Evolutionary conservation across 306 rosid genomes (phyloP), one percentile per base, ranked within the genome.

Genomic region (Cucurbita moschata): DNA sequence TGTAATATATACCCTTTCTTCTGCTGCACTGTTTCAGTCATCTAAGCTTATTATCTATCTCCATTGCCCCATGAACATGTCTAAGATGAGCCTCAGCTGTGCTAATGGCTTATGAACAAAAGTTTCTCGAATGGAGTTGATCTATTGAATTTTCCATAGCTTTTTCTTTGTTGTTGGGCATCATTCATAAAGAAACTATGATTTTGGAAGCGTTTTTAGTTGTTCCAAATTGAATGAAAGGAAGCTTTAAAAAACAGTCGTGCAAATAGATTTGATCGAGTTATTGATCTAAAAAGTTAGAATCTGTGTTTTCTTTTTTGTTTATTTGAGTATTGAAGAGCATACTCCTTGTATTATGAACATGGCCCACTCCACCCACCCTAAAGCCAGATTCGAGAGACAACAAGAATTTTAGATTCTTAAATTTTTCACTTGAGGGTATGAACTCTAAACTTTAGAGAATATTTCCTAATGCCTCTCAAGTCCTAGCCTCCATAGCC

Each of bases 1-100:
- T 15, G 57, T 70, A 70, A 70, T 51, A 16, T 50, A 70, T 70
- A 49, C 47, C 46, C 58, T 65, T 40, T 47, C 38, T 18, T 65
- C 71, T 66, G 72, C n/a, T 44, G 54, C 53, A 66, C 72, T 66
- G 55, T 43, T 66, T 66, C 39, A 66, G 55, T 67, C 53, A 49
- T 5, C 12, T 49, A 13, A 49, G 53, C 53, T 49, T 13, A 49
- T 49, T 49, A 49, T 49, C 53, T 11, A 49, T 40, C 43, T 40
- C 49, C 23, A 7, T 42, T 40, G 5, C 37, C 18, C 71, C 71
- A 42, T 65, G 26, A 40, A 40, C 7, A 5, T 16, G 49, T 18
- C 2, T 65, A 4, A 46, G 56, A 21, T 67, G 11, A 63, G 47
- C 23, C 9, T 39, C 4, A 62, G 7, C 26, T 38, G 15, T 38